phyloP scores from a whole-genome alignment of 768 basidiomycete species.

The Hygrocybe coccinea region DNA sequence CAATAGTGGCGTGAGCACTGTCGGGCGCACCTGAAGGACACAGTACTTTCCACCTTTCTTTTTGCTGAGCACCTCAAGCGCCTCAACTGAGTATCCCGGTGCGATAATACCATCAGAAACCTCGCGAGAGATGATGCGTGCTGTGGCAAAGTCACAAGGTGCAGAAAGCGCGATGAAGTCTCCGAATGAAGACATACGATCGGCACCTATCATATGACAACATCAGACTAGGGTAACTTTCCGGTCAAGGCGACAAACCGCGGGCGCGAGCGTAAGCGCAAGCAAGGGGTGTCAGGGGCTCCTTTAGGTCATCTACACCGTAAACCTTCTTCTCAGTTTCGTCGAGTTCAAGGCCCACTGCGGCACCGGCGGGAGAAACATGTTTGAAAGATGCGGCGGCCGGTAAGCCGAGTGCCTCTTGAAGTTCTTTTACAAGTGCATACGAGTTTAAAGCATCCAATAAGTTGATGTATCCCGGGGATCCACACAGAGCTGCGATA shows the following conservation, averaged over 20 bases:
- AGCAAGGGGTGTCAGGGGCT: slow-evolving; percentile 82
- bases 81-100: slow-evolving; percentile 83
- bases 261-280: slow-evolving; percentile 94
- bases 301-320: slow-evolving; percentile 92
- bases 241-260: slow-evolving; percentile 42
- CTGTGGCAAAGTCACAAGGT: slow-evolving; percentile 89
- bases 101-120: slow-evolving; percentile 99
- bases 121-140: slow-evolving; percentile 95
- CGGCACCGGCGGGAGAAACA: slow-evolving; percentile 96
- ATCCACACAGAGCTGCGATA: slow-evolving; percentile 73
- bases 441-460: slow-evolving; percentile 97
- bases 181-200: slow-evolving; percentile 99
- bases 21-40: slow-evolving; percentile 69
- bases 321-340: slow-evolving; percentile 90
- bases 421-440: slow-evolving; percentile 90
- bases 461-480: slow-evolving; percentile 98
- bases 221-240: neutral
- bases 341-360: slow-evolving; percentile 79
- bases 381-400: slow-evolving; percentile 99
- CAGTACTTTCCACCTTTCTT: slow-evolving; percentile 99
- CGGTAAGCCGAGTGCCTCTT: slow-evolving; percentile 79
- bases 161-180: slow-evolving; percentile 97
- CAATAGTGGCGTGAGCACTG: neutral
- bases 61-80: slow-evolving; percentile 84
- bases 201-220: slow-evolving; percentile 57